Conservation (phyloP, 108 stramenopile species). For the Nitzschia sp. region DNA sequence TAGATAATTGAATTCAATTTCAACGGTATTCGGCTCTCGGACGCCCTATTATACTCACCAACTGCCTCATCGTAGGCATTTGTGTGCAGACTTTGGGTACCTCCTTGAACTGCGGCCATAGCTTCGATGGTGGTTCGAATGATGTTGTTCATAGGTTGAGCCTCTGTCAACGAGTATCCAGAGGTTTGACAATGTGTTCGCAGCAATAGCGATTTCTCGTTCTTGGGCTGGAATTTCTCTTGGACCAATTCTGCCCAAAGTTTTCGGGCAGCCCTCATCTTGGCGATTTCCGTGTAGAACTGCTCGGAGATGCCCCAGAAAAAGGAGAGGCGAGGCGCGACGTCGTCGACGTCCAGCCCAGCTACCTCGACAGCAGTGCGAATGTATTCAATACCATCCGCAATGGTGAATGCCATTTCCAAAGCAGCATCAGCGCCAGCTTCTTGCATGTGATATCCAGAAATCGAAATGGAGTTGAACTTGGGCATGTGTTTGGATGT, state of each 20-base stretch:
- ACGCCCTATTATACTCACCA: slow-evolving; percentile 38
- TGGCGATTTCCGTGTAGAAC: slow-evolving; percentile 91
- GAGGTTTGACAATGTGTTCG: slow-evolving; percentile 97
- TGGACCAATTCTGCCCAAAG: slow-evolving; percentile 93
- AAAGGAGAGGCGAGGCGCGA: slow-evolving; percentile 95
- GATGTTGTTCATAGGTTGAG: slow-evolving; percentile 98
- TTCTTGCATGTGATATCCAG: slow-evolving; percentile 99
- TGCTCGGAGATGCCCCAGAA: slow-evolving; percentile 98
- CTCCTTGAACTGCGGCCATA: slow-evolving; percentile 96
- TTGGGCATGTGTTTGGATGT: slow-evolving; percentile 94
- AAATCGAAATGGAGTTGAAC: slow-evolving; percentile 95
- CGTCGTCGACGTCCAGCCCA: slow-evolving; percentile 90
- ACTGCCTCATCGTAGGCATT: slow-evolving; percentile 98
- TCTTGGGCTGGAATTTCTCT: slow-evolving; percentile 90
- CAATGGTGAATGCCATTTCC: slow-evolving; percentile 97
- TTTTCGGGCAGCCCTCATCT: slow-evolving; percentile 88
- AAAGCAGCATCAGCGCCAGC: slow-evolving; percentile 96
- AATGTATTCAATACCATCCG: slow-evolving; percentile 94
- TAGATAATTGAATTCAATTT: too few species aligned
- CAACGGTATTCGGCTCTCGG: not conserved
- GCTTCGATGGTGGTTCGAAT: slow-evolving; percentile 98
- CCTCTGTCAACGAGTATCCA: slow-evolving; percentile 95
- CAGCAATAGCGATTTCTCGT: slow-evolving; percentile 85
- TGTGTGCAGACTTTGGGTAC: slow-evolving; percentile 98
- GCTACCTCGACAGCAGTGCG: slow-evolving; percentile 85